A percentile compares a stretch with the other conserved stretches of the same genome.
Evolutionary conservation across 2,329 filamentous ascomycete genomes (phyloP).

Genomic region (Helotiales sp.): DNA sequence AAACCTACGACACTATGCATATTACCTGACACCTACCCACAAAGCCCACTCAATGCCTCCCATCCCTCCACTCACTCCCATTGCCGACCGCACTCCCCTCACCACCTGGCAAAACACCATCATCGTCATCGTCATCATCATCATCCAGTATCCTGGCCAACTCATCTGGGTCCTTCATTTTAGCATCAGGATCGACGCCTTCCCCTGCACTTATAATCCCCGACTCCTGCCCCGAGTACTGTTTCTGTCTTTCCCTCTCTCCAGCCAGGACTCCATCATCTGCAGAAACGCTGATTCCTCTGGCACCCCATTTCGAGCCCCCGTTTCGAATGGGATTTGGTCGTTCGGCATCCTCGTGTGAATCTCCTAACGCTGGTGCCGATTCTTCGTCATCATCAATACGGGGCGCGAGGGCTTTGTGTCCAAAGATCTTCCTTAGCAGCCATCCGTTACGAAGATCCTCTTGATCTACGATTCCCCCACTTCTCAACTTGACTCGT

Average conservation of each 20-base stretch:
- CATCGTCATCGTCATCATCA: slow-evolving; percentile 44
- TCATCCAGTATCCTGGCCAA: slow-evolving; percentile 60
- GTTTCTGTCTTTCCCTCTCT: slow-evolving; percentile 44
- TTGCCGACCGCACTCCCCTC: slow-evolving; percentile 22
- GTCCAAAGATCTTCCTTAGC: slow-evolving; percentile 74
- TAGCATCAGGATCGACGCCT: slow-evolving; percentile 59
- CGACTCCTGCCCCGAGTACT: slow-evolving; percentile 43
- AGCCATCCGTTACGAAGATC: slow-evolving; percentile 86
- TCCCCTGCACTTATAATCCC: slow-evolving; percentile 40
- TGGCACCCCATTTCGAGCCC: slow-evolving; percentile 53
- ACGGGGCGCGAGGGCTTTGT: slow-evolving; percentile 54
- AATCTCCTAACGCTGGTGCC: slow-evolving; percentile 14
- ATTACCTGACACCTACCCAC: background rate
- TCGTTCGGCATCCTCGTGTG: background rate
- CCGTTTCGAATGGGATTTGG: slow-evolving; percentile 9
- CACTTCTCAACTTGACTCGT: slow-evolving; percentile 86
- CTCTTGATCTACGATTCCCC: slow-evolving; percentile 86
- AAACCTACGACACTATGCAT: background rate
- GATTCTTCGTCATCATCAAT: slow-evolving; percentile 30
- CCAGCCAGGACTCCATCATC: slow-evolving; percentile 59
- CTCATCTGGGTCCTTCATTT: slow-evolving; percentile 67
- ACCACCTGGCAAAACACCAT: slow-evolving; percentile 18
- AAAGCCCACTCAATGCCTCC: background rate
- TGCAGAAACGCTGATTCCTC: slow-evolving; percentile 66
- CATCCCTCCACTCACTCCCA: slow-evolving; percentile 30